Base-by-base conservation (phyloP, 2,329 filamentous ascomycete species). In the Fusarium sp. region DNA sequence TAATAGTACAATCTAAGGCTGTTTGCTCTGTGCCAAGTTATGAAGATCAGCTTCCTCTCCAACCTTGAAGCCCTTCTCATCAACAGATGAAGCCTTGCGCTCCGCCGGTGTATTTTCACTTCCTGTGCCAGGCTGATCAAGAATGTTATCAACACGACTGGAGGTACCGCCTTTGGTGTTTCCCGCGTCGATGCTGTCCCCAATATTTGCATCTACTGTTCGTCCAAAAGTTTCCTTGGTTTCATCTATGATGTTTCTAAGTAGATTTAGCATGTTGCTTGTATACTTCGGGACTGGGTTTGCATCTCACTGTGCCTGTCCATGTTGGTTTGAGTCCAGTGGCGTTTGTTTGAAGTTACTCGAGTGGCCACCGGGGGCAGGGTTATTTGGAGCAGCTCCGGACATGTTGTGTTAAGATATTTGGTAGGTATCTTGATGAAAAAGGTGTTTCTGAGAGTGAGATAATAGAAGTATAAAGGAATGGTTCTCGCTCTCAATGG, bases 171-270 rank as follows among this genome's bases (percentile, higher is more conserved):
- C 15, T 6, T 40, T 21, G 3, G n/a, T 12, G 4, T 47, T 53
- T 1, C 19, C 54, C 1, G 53, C 59, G 20, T 64, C 59, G 4
- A 64, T 65, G 12, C 36, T 59, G 0, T 40, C 44, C 2, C 62
- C 62, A 7, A 65, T 14, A 5, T 53, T 64, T 7, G 48, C 48
- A 8, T 65, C 62, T 3, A 65, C 59, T 6, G 32, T 24, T 1
- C 28, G 34, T 3, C 59, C 62, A 2, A 28, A 24, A 0, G 59
- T 65, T 1, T 65, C 59, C 6, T 59, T 59, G 1, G 54, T 65
- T 36, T 65, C 59, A 2, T 65, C 53, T 12, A 59, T 48, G 1
- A 65, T 53, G 21, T 65, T 64, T 9, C 53, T 65, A 6, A 2
- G 4, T 1, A 7, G 3, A 2, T 7, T 65, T 4, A 63, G 49